Conservation (phyloP, 1,139 yeast genomes). For the Diutina rugosa region DNA sequence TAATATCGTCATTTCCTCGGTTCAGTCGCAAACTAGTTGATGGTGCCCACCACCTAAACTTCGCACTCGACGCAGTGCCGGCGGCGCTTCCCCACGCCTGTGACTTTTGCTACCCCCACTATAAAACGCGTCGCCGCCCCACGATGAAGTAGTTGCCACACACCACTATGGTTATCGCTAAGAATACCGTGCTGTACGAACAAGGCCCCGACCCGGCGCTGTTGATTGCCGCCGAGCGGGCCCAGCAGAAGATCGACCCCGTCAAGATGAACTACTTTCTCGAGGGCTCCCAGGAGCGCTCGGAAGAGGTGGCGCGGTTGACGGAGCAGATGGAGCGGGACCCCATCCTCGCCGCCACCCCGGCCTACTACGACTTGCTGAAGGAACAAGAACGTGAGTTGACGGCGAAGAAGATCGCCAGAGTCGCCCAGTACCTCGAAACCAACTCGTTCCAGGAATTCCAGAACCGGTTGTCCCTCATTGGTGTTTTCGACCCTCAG, state of each 20-base stretch:
- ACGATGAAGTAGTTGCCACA: too few relatives aligned
- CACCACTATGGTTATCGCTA: not conserved
- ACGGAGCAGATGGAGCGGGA: constrained; percentile 31
- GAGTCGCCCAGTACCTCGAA: constrained; percentile 27
- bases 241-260: constrained; percentile 16
- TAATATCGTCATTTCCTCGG: not conserved
- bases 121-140: not conserved
- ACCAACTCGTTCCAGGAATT: constrained; percentile 21
- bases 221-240: constrained; percentile 23
- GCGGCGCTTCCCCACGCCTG: not conserved
- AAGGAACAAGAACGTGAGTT: constrained; percentile 24
- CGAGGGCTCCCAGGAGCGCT: constrained; percentile 24
- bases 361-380: constrained; percentile 23
- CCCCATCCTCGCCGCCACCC: constrained; percentile 22
- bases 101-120: not conserved
- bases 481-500: constrained; percentile 18
- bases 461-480: constrained; percentile 21
- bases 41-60: too few relatives aligned
- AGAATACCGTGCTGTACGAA: not conserved
- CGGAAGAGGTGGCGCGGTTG: constrained; percentile 16
- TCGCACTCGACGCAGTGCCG: too few relatives aligned
- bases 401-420: constrained; percentile 22
- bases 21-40: not conserved
- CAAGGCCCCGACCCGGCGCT: constrained; percentile 24
- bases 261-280: constrained; percentile 25